phyloP scores from a whole-genome alignment of 2,329 filamentous ascomycete genomes.

The Arachnomyces sp. region DNA sequence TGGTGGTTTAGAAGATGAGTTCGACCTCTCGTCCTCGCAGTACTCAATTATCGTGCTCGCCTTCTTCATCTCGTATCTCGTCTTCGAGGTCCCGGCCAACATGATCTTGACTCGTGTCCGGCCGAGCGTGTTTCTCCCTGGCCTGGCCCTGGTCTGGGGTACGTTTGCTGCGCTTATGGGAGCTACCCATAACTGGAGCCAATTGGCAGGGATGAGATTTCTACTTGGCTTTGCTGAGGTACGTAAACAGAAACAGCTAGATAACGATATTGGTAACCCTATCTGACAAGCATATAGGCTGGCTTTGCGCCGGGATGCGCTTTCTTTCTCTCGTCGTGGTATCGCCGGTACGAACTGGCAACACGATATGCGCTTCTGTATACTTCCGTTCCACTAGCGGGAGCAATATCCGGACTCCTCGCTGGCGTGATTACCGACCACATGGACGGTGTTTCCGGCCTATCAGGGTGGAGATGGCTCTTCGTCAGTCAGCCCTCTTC shows the following conservation, averaged over 20 bases:
- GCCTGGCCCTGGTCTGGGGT: neutral
- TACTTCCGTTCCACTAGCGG: slow-evolving; percentile 49
- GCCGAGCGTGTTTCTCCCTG: slow-evolving; percentile 34
- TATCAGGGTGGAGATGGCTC: slow-evolving; percentile 41
- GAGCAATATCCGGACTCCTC: slow-evolving; percentile 47
- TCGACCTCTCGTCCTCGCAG: too few relatives aligned
- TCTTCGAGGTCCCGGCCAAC: slow-evolving; percentile 46
- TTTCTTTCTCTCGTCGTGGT: slow-evolving; percentile 48
- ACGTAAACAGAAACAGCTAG: slow-evolving; percentile 37
- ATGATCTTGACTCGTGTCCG: slow-evolving; percentile 43
- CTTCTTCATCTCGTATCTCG: slow-evolving; percentile 42
- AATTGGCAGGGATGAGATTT: slow-evolving; percentile 34
- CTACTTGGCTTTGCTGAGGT: slow-evolving; percentile 45
- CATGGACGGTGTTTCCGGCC: slow-evolving; percentile 26
- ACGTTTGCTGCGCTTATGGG: neutral
- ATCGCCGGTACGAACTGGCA: slow-evolving; percentile 48
- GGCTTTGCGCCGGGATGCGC: slow-evolving; percentile 45
- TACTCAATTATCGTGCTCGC: slow-evolving; percentile 44
- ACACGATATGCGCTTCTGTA: slow-evolving; percentile 52
- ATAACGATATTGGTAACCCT: slow-evolving; percentile 38
- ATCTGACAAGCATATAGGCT: slow-evolving; percentile 44
- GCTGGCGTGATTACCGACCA: slow-evolving; percentile 47
- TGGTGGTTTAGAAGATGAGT: too few relatives aligned
- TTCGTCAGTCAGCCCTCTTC: too few relatives aligned
- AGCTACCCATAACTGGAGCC: neutral